Evolutionary conservation across 345 rosid species (phyloP).

Genomic region (Lumnitzera littorea): DNA sequence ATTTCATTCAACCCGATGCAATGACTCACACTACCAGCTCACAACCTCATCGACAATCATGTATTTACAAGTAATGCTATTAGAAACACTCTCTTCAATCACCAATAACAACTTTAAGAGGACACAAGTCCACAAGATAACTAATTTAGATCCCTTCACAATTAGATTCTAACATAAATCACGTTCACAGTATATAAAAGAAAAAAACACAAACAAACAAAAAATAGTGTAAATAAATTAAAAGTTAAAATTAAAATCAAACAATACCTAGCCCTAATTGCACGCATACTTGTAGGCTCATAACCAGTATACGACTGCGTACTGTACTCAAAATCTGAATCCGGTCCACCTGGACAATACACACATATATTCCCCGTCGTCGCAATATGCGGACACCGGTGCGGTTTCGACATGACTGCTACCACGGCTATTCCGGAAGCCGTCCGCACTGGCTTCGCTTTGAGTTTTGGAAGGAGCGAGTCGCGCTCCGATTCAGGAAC

Average conservation of each 20-base stretch:
- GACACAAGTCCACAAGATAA: too few relatives aligned
- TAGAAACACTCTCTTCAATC: too few relatives aligned
- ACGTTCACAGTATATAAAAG: too few relatives aligned
- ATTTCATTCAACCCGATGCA: too few relatives aligned
- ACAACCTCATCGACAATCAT: too few relatives aligned
- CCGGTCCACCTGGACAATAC: constrained; percentile 97
- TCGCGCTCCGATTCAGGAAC: constrained; percentile 89
- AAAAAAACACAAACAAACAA: background rate
- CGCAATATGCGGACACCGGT: constrained; percentile 94
- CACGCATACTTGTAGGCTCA: constrained; percentile 99
- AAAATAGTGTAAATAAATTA: background rate
- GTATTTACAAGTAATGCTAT: too few relatives aligned
- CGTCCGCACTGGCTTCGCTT: constrained; percentile 95
- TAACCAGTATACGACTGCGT: constrained; percentile 99
- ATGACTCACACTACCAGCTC: too few relatives aligned
- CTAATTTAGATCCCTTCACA: too few relatives aligned
- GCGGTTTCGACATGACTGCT: constrained; percentile 99
- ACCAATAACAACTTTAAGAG: too few relatives aligned
- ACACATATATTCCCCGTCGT: constrained; percentile 97
- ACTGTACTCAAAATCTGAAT: constrained; percentile 97
- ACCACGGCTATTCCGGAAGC: constrained; percentile 98
- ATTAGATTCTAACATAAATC: too few relatives aligned
- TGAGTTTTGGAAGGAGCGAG: constrained; percentile 87
- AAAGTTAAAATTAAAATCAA: background rate
- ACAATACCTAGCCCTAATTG: constrained; percentile 90